These are phyloP conservation scores for Pichia gijzeniarum DNA, from an alignment of 805 yeast genomes.

Conservation along the genomic window DNA sequence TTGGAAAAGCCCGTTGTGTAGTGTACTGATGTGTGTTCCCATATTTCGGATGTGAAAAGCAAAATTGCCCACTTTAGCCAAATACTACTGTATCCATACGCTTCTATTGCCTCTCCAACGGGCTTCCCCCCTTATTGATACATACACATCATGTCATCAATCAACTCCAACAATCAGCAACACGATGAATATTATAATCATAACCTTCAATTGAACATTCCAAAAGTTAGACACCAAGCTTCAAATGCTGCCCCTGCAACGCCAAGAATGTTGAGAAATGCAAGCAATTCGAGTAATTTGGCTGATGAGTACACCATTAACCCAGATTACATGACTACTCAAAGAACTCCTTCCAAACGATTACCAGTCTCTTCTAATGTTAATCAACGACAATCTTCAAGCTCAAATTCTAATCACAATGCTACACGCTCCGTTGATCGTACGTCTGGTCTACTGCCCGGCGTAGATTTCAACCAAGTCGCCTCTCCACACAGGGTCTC, in stretches of 20 bases:
- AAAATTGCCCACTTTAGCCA: no score
- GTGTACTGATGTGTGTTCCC: no score
- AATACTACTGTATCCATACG: no score
- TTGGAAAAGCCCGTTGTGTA: no score
- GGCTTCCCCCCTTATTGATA: no score
- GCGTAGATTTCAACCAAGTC: conserved; percentile 20
- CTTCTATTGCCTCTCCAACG: no score
- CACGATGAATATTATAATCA: not conserved
- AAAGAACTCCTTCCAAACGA: conserved; percentile 20
- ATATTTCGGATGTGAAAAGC: no score
- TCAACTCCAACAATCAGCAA: not conserved
- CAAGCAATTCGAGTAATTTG: conserved; percentile 19
- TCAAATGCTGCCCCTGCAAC: conserved; percentile 52
- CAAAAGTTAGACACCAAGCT: conserved; percentile 8
- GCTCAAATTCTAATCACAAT: conserved; percentile 14
- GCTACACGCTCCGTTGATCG: not conserved
- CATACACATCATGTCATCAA: not conserved
- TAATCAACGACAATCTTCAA: conserved; percentile 12
- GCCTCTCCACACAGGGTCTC: conserved; percentile 8
- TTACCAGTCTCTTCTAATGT: conserved; percentile 10
- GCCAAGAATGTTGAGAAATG: conserved; percentile 60
- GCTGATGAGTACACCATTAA: conserved; percentile 22
- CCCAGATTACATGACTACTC: conserved; percentile 16
- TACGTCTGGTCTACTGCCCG: conserved; percentile 18
- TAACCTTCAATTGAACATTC: conserved; percentile 7